Percentiles rank a stretch among this genome's conserved stretches.
Conservation (phyloP, 129 eudicot species). For the Apium graveolens region DNA sequence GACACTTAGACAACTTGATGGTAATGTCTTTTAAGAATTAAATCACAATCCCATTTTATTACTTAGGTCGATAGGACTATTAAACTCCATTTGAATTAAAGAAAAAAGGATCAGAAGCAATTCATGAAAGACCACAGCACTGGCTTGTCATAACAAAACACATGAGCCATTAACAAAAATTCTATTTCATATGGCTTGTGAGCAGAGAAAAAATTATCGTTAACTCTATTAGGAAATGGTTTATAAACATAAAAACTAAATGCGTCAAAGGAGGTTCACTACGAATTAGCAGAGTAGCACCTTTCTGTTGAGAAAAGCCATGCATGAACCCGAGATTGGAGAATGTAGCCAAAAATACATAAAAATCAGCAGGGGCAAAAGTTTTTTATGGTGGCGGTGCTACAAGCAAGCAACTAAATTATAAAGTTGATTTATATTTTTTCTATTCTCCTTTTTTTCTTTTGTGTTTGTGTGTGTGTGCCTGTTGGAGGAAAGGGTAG, state of each 20-base stretch:
- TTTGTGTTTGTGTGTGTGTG: background rate
- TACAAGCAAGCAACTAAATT: background rate
- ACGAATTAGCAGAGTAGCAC: background rate
- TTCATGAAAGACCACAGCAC: background rate
- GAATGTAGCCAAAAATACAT: background rate
- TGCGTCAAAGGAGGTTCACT: background rate
- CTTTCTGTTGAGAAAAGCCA: background rate
- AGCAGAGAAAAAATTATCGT: background rate
- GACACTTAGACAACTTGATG: background rate
- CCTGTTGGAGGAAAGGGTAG: background rate
- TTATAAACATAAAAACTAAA: background rate
- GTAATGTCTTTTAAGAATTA: background rate
- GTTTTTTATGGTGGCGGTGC: background rate
- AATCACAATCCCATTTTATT: background rate
- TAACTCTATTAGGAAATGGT: background rate
- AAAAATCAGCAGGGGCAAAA: background rate
- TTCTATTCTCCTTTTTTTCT: background rate
- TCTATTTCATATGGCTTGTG: background rate
- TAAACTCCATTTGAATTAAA: background rate
- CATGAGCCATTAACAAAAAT: background rate
- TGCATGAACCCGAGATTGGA: background rate
- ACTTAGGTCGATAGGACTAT: background rate
- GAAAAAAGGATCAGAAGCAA: background rate
- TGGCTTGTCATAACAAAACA: background rate
- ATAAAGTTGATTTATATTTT: background rate